These are phyloP conservation scores for Candida gorgasii DNA, from an alignment of 805 yeast species.

Conservation along the genomic window DNA sequence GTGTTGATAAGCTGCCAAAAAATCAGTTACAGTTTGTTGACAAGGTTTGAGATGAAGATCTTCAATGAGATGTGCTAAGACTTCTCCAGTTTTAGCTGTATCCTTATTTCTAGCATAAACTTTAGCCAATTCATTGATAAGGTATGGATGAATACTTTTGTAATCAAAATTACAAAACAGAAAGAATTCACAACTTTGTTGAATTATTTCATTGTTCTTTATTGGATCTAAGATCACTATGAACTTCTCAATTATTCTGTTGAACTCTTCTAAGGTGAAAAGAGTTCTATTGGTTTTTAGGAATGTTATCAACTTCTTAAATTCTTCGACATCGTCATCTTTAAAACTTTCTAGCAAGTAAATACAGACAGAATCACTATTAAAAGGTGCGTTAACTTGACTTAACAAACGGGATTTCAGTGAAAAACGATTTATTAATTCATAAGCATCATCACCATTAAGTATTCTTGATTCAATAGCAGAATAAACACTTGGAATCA, in stretches of 20 bases:
- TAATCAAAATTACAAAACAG: no score
- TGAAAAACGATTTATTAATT: neutral
- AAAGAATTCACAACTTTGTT: constrained; percentile 2
- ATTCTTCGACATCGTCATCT: neutral
- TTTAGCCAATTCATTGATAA: constrained; percentile 1
- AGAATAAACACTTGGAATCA: constrained; percentile 8
- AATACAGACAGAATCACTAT: neutral
- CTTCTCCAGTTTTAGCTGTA: neutral
- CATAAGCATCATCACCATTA: neutral
- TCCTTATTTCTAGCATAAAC: constrained; percentile 6
- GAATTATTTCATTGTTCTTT: neutral
- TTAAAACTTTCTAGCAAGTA: neutral
- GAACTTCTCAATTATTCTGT: constrained; percentile 6
- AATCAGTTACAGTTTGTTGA: constrained; percentile 4
- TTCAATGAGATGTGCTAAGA: constrained; percentile 7
- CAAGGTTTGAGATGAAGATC: constrained; percentile 5
- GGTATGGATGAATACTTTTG: constrained; percentile 10
- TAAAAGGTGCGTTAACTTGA: no score
- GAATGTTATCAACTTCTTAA: neutral
- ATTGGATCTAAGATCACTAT: neutral
- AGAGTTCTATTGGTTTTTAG: neutral
- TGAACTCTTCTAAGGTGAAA: constrained; percentile 1
- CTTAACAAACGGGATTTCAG: no score
- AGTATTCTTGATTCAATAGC: neutral
- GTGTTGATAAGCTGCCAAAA: constrained; percentile 3